Conservation (phyloP, 768 basidiomycete species). For the Xerocomellus amylosporus region DNA sequence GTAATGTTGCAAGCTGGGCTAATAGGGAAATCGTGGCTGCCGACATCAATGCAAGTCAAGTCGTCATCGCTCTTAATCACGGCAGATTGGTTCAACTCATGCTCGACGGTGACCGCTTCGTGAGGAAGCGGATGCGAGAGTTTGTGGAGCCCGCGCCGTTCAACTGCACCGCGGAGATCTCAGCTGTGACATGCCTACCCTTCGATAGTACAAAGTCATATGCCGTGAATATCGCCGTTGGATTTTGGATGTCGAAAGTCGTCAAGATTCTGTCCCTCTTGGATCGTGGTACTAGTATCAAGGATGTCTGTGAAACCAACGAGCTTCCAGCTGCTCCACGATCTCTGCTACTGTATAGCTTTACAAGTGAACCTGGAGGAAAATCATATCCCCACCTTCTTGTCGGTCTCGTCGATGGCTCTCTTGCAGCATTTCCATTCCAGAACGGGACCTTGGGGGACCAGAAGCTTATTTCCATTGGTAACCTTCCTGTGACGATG, state of each 20-base stretch:
- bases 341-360: constrained; percentile 54
- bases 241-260: constrained; percentile 70
- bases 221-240: constrained; percentile 54
- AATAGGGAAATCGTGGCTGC: constrained; percentile 61
- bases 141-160: constrained; percentile 22
- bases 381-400: constrained; percentile 56
- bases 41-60: constrained; percentile 64
- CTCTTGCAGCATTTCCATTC: constrained; percentile 56
- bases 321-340: constrained; percentile 44
- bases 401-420: constrained; percentile 74
- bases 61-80: constrained; percentile 56
- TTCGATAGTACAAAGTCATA: constrained; percentile 46
- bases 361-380: constrained; percentile 41
- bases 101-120: constrained; percentile 40
- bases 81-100: constrained; percentile 53
- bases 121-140: constrained; percentile 26
- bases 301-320: constrained; percentile 24
- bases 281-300: constrained; percentile 8
- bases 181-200: constrained; percentile 65
- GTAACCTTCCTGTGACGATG: constrained; percentile 63
- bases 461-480: constrained; percentile 61
- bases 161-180: constrained; percentile 49
- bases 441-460: constrained; percentile 40
- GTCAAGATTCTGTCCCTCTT: constrained; percentile 54
- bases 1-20: constrained; percentile 19